Conservation (phyloP, 371 early-diverging fungal genomes). For the Phascolomyces articulosus region DNA sequence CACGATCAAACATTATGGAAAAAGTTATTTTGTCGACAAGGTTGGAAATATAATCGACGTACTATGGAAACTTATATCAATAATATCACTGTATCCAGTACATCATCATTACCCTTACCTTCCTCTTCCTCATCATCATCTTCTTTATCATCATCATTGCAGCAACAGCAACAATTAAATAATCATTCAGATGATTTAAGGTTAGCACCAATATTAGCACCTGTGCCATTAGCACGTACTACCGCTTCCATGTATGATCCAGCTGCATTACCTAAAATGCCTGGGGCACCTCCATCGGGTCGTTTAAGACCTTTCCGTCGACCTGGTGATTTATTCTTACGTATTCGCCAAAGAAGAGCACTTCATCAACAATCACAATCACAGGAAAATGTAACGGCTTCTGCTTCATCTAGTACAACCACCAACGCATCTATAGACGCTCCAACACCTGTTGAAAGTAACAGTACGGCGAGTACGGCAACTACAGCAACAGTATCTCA, state of each 20-base stretch:
- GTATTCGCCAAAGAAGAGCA: slow-evolving; percentile 21
- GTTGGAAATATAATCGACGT: slow-evolving; percentile 55
- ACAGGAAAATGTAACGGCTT: background rate
- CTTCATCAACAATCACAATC: slow-evolving; percentile 12
- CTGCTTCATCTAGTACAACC: slow-evolving; percentile 4
- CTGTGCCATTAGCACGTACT: slow-evolving; percentile 31
- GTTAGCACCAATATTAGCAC: slow-evolving; percentile 15
- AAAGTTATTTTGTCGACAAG: slow-evolving; percentile 47
- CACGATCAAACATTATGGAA: slow-evolving; percentile 74
- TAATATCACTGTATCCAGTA: slow-evolving; percentile 1
- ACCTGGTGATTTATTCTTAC: slow-evolving; percentile 25
- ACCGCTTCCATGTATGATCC: slow-evolving; percentile 25
- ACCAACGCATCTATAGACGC: background rate
- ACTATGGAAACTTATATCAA: slow-evolving; percentile 50
- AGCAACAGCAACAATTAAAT: too few species aligned
- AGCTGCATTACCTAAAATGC: slow-evolving; percentile 19
- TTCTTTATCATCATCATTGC: too few species aligned
- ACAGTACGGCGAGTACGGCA: background rate
- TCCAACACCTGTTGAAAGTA: background rate
- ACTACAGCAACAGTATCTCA: background rate
- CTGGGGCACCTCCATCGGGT: slow-evolving; percentile 18
- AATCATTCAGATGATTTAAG: background rate
- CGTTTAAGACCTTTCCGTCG: slow-evolving; percentile 20
- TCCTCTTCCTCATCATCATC: too few species aligned
- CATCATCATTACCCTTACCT: too few species aligned